Evolutionary conservation across 2,329 filamentous ascomycete genomes (phyloP).

Genomic region (Lasiodiplodia sp.): DNA sequence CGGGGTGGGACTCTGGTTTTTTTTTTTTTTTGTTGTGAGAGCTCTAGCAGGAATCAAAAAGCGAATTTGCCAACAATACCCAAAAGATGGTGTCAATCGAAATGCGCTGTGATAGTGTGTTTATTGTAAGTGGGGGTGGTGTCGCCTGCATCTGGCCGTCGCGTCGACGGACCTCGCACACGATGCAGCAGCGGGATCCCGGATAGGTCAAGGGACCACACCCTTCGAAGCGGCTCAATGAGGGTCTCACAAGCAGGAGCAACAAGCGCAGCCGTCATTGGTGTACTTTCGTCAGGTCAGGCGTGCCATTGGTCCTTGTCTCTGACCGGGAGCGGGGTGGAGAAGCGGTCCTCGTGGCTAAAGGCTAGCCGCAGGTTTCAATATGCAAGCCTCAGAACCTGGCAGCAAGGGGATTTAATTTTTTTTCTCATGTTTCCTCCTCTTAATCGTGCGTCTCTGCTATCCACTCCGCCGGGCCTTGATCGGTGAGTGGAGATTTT

Average conservation of each 20-base stretch:
- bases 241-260: not conserved
- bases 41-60: slow-evolving; percentile 23
- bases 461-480: not conserved
- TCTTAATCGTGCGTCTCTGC: not conserved
- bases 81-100: not conserved
- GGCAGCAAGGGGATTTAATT: not conserved
- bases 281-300: not conserved
- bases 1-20: slow-evolving; percentile 13
- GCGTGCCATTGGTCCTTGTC: not conserved
- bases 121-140: not conserved
- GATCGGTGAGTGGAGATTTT: not conserved
- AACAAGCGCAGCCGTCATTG: slow-evolving; percentile 1
- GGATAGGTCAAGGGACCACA: not conserved
- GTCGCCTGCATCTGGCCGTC: not conserved
- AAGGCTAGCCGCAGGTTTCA: slow-evolving; percentile 4
- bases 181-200: not conserved
- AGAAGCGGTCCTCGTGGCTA: slow-evolving; percentile 10
- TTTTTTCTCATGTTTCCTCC: not conserved
- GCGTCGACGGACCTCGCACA: not conserved
- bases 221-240: slow-evolving; percentile 17
- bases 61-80: slow-evolving; percentile 17
- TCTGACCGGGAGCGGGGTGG: slow-evolving; percentile 6
- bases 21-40: slow-evolving; percentile 12
- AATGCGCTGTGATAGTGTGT: not conserved
- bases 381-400: not conserved